Base-by-base conservation (phyloP, 495 filamentous ascomycete species). In the Penicillium coprophilum region DNA sequence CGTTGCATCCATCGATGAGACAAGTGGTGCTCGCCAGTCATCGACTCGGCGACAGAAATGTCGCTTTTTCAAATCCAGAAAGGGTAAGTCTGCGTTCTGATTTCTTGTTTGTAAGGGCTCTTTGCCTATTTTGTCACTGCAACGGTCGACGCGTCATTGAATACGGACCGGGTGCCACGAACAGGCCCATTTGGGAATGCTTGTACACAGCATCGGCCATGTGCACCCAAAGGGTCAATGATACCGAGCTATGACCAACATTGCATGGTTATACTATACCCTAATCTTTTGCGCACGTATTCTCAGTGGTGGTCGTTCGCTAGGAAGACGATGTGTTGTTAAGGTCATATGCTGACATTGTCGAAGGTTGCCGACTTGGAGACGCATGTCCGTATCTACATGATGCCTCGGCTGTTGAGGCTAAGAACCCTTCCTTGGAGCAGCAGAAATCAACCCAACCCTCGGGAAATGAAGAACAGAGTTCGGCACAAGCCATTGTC, bases 371-470 rank as follows among this genome's bases (percentile, higher is more conserved):
- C 53, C 66, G 75, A 47, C 58, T 71, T 48, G 76, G 76, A 31
- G 61, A 70, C 28, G 55, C 66, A 34, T 79, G 76, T 41, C 74
- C 71, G 12, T 79, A 65, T 61, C 51, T 71, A n/a, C 76, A 79
- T 45, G 71, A 73, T 61, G 53, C 46, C 34, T 57, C 65, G 20
- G 41, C 38, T 17, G 44, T 46, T 24, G 56, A 60, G 39, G 54
- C 56, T 21, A 60, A 36, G 15, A 31, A 45, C 23, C 20, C 44
- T 34, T 19, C 41, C 28, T 52, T 61, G 3, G 44, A 44, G 44
- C 59, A 66, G 50, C 47, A 23, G 46, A 49, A 55, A 19, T 30
- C 31, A 17, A 19, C 53, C 17, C 52, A 56, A 20, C 10, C 53
- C 19, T 53, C 55, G 12, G 21, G 46, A 44, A 43, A 46, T 28